Percentiles rank a stretch among this genome's conserved stretches.
phyloP scores from a whole-genome alignment of 495 filamentous ascomycete genomes.

The Podospora australis region DNA sequence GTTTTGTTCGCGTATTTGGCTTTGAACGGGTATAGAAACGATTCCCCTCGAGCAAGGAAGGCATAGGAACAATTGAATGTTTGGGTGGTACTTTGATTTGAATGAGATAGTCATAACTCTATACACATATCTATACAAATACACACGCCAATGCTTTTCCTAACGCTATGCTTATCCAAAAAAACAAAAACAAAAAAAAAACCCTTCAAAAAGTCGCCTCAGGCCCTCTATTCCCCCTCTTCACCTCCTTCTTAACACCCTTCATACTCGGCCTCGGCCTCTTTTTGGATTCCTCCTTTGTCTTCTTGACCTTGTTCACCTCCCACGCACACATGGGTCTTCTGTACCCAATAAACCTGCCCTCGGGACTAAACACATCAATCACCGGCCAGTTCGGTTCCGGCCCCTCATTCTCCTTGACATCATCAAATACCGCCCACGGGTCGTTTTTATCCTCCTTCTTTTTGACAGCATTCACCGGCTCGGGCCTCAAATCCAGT shows the following conservation, averaged over 20 bases:
- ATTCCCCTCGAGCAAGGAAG: too few relatives aligned
- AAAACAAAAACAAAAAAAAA: too few relatives aligned
- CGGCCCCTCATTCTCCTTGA: constrained; percentile 34
- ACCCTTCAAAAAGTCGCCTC: neutral
- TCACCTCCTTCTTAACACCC: constrained; percentile 47
- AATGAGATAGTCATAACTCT: too few relatives aligned
- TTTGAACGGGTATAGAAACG: too few relatives aligned
- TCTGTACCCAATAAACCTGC: constrained; percentile 63
- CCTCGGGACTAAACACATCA: constrained; percentile 80
- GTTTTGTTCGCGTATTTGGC: too few relatives aligned
- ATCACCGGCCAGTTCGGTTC: constrained; percentile 55
- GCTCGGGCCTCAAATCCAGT: constrained; percentile 13
- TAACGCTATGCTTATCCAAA: too few relatives aligned
- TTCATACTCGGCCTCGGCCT: constrained; percentile 56
- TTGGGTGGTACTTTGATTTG: too few relatives aligned
- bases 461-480: constrained; percentile 6
- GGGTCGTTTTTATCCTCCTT: constrained; percentile 22
- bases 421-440: constrained; percentile 19
- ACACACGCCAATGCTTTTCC: too few relatives aligned
- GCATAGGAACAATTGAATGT: too few relatives aligned
- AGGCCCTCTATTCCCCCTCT: constrained; percentile 22
- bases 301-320: constrained; percentile 32
- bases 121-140: too few relatives aligned
- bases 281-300: constrained; percentile 15
- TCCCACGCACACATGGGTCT: constrained; percentile 69